phyloP scores from a whole-genome alignment of 2,329 filamentous ascomycete genomes.

The Cladophialophora chaetospira region DNA sequence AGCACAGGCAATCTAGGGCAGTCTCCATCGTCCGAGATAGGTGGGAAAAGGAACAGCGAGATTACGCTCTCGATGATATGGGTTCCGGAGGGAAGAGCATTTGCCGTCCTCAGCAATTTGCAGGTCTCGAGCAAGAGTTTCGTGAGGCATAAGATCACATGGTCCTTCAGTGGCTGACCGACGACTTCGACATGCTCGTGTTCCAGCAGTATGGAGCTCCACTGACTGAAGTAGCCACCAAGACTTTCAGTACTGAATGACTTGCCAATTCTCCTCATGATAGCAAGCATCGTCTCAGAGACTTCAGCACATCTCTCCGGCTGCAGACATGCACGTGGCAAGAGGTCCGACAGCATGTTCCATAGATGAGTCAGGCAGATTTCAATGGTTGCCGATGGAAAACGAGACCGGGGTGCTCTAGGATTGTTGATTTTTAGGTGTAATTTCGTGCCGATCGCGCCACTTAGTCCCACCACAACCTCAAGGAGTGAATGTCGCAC shows the following conservation, averaged over 20 bases:
- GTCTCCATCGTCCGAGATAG: conserved; percentile 40
- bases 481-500: conserved; percentile 31
- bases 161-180: conserved; percentile 48
- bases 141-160: conserved; percentile 47
- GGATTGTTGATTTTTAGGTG: conserved; percentile 28
- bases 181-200: conserved; percentile 50
- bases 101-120: conserved; percentile 17
- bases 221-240: conserved; percentile 46
- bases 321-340: conserved; percentile 43
- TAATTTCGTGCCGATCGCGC: conserved; percentile 25
- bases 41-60: conserved; percentile 67
- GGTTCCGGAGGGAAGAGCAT: conserved; percentile 34
- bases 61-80: conserved; percentile 58
- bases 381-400: conserved; percentile 29
- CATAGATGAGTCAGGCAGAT: conserved; percentile 47
- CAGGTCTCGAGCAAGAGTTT: conserved; percentile 42
- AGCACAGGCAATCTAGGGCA: conserved; percentile 52
- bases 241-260: conserved; percentile 42
- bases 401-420: conserved; percentile 30
- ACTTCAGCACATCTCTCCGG: conserved; percentile 48
- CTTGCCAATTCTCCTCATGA: conserved; percentile 47
- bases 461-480: conserved; percentile 30
- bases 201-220: conserved; percentile 47
- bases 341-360: conserved; percentile 44
- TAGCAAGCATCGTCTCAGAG: conserved; percentile 46